These are phyloP conservation scores for Ophiostoma piceae DNA, from an alignment of 2,329 filamentous ascomycete genomes.

Conservation along the genomic window DNA sequence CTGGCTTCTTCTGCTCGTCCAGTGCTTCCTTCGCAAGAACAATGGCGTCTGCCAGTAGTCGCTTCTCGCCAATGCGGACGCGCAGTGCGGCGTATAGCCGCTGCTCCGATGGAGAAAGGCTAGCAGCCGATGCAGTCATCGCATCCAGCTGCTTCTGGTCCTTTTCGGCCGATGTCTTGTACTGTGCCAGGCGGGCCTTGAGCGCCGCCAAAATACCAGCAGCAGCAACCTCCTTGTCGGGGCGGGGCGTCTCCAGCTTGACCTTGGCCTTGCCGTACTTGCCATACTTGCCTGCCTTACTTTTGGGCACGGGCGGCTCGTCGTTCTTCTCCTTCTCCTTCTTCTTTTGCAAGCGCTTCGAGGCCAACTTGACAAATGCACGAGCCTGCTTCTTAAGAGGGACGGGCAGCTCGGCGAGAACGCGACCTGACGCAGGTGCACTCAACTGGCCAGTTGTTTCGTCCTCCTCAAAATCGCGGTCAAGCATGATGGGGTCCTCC, in stretches of 20 bases:
- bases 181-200: conserved; percentile 29
- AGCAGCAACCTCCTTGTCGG: conserved; percentile 36
- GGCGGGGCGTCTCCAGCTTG: neutral
- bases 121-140: neutral
- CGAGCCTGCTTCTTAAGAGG: conserved; percentile 51
- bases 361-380: conserved; percentile 45
- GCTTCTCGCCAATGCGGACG: conserved; percentile 37
- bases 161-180: conserved; percentile 32
- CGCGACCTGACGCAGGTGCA: conserved; percentile 24
- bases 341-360: conserved; percentile 31
- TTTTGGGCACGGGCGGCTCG: conserved; percentile 30
- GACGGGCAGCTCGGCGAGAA: conserved; percentile 42
- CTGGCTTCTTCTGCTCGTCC: conserved; percentile 24
- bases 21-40: conserved; percentile 28
- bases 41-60: conserved; percentile 31
- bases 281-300: conserved; percentile 17
- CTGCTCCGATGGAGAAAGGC: conserved; percentile 4
- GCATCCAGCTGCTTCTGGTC: conserved; percentile 28
- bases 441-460: conserved; percentile 45
- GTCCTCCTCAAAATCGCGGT: conserved; percentile 50
- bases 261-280: conserved; percentile 13
- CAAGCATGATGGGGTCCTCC: conserved; percentile 70
- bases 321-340: conserved; percentile 30
- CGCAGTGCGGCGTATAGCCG: conserved; percentile 33
- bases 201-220: conserved; percentile 37